phyloP scores from a whole-genome alignment of 345 rosid species.

The Capsella bursapastoris region DNA sequence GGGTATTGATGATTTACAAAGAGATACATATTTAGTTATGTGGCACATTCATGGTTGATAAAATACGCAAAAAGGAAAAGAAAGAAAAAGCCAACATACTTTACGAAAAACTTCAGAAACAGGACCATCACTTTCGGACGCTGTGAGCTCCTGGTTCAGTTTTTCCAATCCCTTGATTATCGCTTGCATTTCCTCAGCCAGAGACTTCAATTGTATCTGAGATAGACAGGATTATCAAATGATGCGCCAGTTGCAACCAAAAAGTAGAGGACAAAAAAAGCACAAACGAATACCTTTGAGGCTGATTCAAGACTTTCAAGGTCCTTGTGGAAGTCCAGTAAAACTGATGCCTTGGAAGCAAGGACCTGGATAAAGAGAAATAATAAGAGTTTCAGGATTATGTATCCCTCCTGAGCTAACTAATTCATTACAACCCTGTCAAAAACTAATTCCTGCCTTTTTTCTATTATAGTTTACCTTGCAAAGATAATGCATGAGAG shows the following conservation, averaged over 20 bases:
- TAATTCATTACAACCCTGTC: slow-evolving; percentile 5
- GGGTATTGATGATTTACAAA: slow-evolving; percentile 1
- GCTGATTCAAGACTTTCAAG: slow-evolving; percentile 87
- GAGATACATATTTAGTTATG: neutral
- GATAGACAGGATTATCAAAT: slow-evolving; percentile 25
- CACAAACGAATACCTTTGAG: slow-evolving; percentile 65
- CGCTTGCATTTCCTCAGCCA: slow-evolving; percentile 99
- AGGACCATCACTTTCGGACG: slow-evolving; percentile 94
- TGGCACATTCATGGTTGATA: slow-evolving; percentile 17
- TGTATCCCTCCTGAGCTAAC: slow-evolving; percentile 12
- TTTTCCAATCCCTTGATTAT: slow-evolving; percentile 94
- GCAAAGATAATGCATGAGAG: slow-evolving; percentile 98
- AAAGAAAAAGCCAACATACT: slow-evolving; percentile 48
- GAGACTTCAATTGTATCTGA: slow-evolving; percentile 94
- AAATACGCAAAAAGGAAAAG: slow-evolving; percentile 10
- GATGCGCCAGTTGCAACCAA: slow-evolving; percentile 11
- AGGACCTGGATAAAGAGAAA: slow-evolving; percentile 58
- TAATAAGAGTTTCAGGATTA: slow-evolving; percentile 18
- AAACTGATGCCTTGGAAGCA: slow-evolving; percentile 74
- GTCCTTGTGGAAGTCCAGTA: slow-evolving; percentile 81
- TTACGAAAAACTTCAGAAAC: slow-evolving; percentile 86
- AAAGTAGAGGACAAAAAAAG: slow-evolving; percentile 11
- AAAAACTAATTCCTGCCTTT: slow-evolving; percentile 14
- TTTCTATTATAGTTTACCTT: slow-evolving; percentile 54
- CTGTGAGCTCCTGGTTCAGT: slow-evolving; percentile 82